Base-by-base conservation (phyloP, 495 filamentous ascomycete genomes). In the Talaromyces liani region DNA sequence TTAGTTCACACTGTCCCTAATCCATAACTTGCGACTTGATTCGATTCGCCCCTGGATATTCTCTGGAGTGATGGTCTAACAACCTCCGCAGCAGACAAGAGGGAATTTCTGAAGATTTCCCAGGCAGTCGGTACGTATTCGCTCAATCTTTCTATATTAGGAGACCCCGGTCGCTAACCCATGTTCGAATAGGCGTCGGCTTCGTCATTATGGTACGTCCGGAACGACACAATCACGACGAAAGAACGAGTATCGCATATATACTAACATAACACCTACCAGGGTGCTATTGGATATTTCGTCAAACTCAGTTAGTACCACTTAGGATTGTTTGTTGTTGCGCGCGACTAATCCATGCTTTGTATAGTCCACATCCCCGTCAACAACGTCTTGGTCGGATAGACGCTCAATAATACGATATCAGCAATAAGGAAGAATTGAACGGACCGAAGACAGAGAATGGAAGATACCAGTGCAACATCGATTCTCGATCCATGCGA, bases 21-120 rank as follows among this genome's bases (percentile, higher is more conserved):
- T 24, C 22, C 22, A 24, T 24, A 24, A 49, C 6, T 49, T 49
- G 45, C 45, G 16, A 49, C 18, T 7, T n/a, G 45, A 49, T 49
- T 7, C 45, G n/a, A 49, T 49, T 49, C n/a, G 16, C n/a, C 18
- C 45, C 39, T 27, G 16, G 31, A 6, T 33, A n/a, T 57, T 18
- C 7, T 25, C 27, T 18, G 67, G 62, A 36, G 63, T 65, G 27
- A 16, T 55, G 33, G 31, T 4, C 34, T 59, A 36, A 20, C n/a
- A 16, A 55, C 25, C 27, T 49, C 18, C 69, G 57, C 61, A 89
- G 84, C 92, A 69, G 92, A 96, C 76, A 85, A 85, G 73, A 82
- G 86, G 64, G 92, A 96, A 71, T 98, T 96, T 80, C 84, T 96
- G 70, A 92, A 94, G 81, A 94, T 98, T 77, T 91, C 85, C 70